These are phyloP conservation scores for Saitozyma sp. DNA, from an alignment of 768 basidiomycete genomes.

Conservation along the genomic window DNA sequence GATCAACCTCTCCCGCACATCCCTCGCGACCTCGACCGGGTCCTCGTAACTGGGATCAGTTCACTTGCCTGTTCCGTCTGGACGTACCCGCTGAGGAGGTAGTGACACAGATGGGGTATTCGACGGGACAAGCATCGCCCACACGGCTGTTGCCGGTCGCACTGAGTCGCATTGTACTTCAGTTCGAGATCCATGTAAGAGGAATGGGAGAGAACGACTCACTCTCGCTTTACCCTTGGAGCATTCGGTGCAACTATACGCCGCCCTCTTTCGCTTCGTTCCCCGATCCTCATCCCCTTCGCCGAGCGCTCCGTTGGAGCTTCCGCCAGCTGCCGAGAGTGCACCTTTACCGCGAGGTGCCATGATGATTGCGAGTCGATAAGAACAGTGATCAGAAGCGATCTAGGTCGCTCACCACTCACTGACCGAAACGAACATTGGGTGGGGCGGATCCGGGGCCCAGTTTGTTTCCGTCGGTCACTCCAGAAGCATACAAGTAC, in stretches of 20 bases:
- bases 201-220: conserved; percentile 3
- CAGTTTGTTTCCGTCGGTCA: no score
- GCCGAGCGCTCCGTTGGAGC: no score
- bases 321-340: no score
- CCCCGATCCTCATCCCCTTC: no score
- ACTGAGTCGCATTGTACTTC: neutral
- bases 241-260: conserved; percentile 5
- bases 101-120: conserved; percentile 2
- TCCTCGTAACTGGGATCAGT: neutral
- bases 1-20: neutral
- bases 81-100: conserved; percentile 5
- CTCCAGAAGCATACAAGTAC: no score
- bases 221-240: conserved; percentile 4
- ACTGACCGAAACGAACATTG: no score
- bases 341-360: no score
- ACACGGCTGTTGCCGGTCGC: conserved; percentile 7
- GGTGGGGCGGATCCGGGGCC: no score
- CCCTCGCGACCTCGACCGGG: conserved; percentile 2
- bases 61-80: neutral
- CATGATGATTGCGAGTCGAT: no score
- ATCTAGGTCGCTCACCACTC: no score
- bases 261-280: conserved; percentile 6
- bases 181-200: no score
- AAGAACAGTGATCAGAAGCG: no score
- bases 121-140: neutral